phyloP scores from a whole-genome alignment of 495 filamentous ascomycete genomes.

The Gamarada debralockiae region DNA sequence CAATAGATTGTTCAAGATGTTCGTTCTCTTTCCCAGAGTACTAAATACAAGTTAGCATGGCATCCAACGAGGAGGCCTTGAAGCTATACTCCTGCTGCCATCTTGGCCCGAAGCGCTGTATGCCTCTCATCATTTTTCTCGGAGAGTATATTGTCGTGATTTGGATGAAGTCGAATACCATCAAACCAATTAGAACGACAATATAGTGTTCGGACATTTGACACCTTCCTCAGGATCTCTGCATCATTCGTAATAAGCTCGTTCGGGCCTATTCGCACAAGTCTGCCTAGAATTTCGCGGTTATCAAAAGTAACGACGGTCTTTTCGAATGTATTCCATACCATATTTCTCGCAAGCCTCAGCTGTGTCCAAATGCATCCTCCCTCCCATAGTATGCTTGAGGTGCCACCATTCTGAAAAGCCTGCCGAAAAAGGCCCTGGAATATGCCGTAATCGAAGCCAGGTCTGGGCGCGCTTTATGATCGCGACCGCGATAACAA shows the following conservation, averaged over 20 bases:
- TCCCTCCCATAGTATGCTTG: not conserved
- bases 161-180: slow-evolving; percentile 25
- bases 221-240: slow-evolving; percentile 28
- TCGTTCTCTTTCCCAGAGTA: slow-evolving; percentile 46
- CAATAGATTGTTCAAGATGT: slow-evolving; percentile 41
- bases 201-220: slow-evolving; percentile 32
- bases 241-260: slow-evolving; percentile 37
- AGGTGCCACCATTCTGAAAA: slow-evolving; percentile 14
- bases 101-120: slow-evolving; percentile 27
- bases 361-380: not conserved
- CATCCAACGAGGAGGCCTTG: not conserved
- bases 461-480: too few relatives aligned
- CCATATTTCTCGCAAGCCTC: slow-evolving; percentile 18
- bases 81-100: slow-evolving; percentile 33
- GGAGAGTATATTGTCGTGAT: slow-evolving; percentile 32
- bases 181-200: slow-evolving; percentile 29
- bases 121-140: slow-evolving; percentile 30
- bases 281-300: slow-evolving; percentile 31
- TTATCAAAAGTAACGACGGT: too few relatives aligned
- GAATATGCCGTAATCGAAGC: slow-evolving; percentile 16
- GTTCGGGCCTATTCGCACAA: slow-evolving; percentile 42
- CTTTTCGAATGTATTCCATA: too few relatives aligned
- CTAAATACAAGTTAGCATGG: not conserved
- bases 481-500: too few relatives aligned
- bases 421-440: slow-evolving; percentile 7